Percentiles rank a stretch among this genome's conserved stretches.
phyloP scores from a whole-genome alignment of 164 flowering plant genomes.

The Paratinospora sagittata region DNA sequence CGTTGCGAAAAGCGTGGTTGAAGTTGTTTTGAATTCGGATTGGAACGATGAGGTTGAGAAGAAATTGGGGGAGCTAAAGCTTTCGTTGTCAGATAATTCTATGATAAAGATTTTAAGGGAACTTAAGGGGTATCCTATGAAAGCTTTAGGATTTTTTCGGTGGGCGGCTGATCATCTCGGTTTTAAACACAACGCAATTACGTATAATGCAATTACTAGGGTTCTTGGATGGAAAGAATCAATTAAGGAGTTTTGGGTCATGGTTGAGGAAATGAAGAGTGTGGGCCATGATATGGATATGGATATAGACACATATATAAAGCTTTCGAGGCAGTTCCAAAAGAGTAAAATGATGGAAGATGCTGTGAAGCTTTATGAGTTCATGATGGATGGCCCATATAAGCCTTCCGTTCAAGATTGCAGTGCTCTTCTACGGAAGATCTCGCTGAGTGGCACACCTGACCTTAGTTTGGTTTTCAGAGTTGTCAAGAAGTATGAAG shows the following conservation, averaged over 20 bases:
- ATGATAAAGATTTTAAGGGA: conserved; percentile 54
- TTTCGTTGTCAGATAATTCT: conserved; percentile 43
- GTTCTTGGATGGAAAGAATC: conserved; percentile 56
- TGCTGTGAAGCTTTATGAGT: conserved; percentile 76
- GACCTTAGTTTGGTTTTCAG: conserved; percentile 58
- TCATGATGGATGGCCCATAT: conserved; percentile 86
- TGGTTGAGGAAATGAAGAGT: conserved; percentile 61
- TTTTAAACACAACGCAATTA: conserved; percentile 51
- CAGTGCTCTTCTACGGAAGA: conserved; percentile 37
- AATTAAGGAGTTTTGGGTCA: conserved; percentile 59
- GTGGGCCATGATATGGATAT: conserved; percentile 62
- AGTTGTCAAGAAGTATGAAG: conserved; percentile 57
- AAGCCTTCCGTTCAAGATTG: conserved; percentile 61
- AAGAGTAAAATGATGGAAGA: conserved; percentile 65
- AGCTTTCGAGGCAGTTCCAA: conserved; percentile 62
- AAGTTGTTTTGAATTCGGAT: conserved; percentile 29
- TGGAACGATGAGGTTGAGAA: conserved; percentile 51
- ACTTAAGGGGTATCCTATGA: conserved; percentile 41
- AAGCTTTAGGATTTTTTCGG: conserved; percentile 54
- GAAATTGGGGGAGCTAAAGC: conserved; percentile 37
- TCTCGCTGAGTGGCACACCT: conserved; percentile 31
- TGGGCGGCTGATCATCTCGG: conserved; percentile 40
- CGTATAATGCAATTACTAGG: conserved; percentile 70
- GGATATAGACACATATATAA: conserved; percentile 74
- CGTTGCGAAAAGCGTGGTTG: conserved; percentile 34